Conservation (phyloP, 371 early-diverging fungal genomes). For the Capillidium rhysosporum region DNA sequence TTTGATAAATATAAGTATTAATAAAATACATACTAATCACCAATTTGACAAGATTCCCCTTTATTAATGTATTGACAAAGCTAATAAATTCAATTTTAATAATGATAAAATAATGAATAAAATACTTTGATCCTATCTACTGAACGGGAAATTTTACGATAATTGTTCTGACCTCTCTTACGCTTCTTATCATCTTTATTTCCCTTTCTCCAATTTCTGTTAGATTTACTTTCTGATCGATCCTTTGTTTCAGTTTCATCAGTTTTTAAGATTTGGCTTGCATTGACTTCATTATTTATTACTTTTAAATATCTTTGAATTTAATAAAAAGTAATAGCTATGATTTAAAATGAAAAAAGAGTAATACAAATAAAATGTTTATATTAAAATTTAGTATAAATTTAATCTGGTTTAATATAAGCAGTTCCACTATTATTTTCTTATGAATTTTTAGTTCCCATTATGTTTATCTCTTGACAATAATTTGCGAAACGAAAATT, state of each 20-base stretch:
- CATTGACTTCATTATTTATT: background rate
- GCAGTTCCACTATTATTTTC: background rate
- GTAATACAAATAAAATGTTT: background rate
- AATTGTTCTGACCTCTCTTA: conserved; percentile 13
- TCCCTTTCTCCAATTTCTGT: too few relatives aligned
- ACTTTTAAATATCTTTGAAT: too few relatives aligned
- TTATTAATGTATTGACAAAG: conserved; percentile 27
- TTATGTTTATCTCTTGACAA: too few relatives aligned
- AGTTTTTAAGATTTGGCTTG: background rate
- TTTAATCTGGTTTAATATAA: background rate
- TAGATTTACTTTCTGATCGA: background rate
- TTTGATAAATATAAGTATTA: background rate
- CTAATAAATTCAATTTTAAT: conserved; percentile 8
- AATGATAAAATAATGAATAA: background rate
- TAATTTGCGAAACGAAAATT: too few relatives aligned
- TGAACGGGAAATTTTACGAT: conserved; percentile 14
- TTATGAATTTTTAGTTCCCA: too few relatives aligned
- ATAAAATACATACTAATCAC: conserved; percentile 16
- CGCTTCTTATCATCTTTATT: background rate
- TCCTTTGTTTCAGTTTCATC: background rate
- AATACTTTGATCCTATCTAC: conserved; percentile 10
- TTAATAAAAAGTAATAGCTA: too few relatives aligned
- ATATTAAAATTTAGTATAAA: background rate
- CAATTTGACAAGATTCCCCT: conserved; percentile 27
- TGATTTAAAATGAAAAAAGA: too few relatives aligned